A percentile compares a stretch with the other conserved stretches of the same genome.
Evolutionary conservation across 2,329 filamentous ascomycete species (phyloP).

Genomic region (Colletotrichum lindemuthianum): DNA sequence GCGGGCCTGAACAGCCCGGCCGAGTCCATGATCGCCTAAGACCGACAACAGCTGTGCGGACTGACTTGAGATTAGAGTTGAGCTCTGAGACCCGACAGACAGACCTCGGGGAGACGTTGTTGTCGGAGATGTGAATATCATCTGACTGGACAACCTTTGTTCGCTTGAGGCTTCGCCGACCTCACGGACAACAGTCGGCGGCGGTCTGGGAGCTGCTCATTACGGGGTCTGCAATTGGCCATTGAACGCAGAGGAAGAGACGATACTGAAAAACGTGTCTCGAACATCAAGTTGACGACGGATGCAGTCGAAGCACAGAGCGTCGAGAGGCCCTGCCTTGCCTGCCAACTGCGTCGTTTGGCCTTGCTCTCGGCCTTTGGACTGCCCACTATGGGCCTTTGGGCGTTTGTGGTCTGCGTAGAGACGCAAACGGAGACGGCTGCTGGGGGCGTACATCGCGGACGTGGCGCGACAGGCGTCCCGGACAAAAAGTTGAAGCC

Average conservation of each 20-base stretch:
- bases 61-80: conserved; percentile 25
- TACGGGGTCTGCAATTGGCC: neutral
- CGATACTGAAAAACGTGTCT: neutral
- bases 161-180: conserved; percentile 13
- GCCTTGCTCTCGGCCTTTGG: neutral
- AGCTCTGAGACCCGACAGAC: conserved; percentile 17
- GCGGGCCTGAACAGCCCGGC: conserved; percentile 9
- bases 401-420: neutral
- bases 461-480: neutral
- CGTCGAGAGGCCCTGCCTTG: neutral
- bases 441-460: neutral
- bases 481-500: no score
- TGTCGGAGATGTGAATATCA: conserved; percentile 11
- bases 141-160: conserved; percentile 10
- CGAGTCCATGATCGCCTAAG: conserved; percentile 19
- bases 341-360: conserved; percentile 2
- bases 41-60: conserved; percentile 10
- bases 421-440: conserved; percentile 16
- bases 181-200: conserved; percentile 4
- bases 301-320: conserved; percentile 4
- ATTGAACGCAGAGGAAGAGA: conserved; percentile 5
- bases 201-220: conserved; percentile 2
- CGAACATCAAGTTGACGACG: neutral
- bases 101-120: neutral
- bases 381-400: neutral